Conservation (phyloP, 805 yeast genomes). For the Myxozyma neotropica region DNA sequence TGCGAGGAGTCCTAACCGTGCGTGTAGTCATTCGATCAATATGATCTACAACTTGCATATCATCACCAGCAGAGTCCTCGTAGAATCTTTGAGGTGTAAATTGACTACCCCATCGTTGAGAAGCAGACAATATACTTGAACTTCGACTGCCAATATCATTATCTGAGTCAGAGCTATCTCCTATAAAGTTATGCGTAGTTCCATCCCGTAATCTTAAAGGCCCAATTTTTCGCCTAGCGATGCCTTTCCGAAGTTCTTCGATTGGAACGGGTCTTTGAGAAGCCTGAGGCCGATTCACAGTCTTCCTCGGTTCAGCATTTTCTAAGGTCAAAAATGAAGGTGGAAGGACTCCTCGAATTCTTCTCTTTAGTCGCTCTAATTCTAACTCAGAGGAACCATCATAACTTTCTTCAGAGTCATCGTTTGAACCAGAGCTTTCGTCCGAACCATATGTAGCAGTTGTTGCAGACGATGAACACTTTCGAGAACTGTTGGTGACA, state of each 20-base stretch:
- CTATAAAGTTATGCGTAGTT: conserved; percentile 4
- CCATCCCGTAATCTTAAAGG: conserved; percentile 1
- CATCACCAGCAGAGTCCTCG: conserved; percentile 7
- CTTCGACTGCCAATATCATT: conserved; percentile 6
- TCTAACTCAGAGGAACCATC: conserved; percentile 21
- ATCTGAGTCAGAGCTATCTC: conserved; percentile 26
- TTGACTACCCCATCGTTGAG: neutral
- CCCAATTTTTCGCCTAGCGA: conserved; percentile 32
- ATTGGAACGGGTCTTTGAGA: neutral
- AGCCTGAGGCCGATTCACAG: neutral
- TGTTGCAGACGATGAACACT: too few species aligned
- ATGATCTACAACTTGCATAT: conserved; percentile 18
- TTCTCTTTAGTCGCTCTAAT: conserved; percentile 31
- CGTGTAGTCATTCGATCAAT: conserved; percentile 22
- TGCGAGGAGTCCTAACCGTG: conserved; percentile 5
- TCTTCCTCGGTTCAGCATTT: neutral
- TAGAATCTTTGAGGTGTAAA: neutral
- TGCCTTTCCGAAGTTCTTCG: conserved; percentile 25
- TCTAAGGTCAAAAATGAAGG: conserved; percentile 38
- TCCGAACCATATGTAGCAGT: neutral
- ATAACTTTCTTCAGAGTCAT: conserved; percentile 3
- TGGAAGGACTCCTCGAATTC: conserved; percentile 37
- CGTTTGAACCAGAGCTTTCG: neutral
- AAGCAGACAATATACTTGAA: neutral
- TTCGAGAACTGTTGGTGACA: too few species aligned